Evolutionary conservation across 202 grass and related monocot genomes (phyloP).

Genomic region (Musa balbisiana): DNA sequence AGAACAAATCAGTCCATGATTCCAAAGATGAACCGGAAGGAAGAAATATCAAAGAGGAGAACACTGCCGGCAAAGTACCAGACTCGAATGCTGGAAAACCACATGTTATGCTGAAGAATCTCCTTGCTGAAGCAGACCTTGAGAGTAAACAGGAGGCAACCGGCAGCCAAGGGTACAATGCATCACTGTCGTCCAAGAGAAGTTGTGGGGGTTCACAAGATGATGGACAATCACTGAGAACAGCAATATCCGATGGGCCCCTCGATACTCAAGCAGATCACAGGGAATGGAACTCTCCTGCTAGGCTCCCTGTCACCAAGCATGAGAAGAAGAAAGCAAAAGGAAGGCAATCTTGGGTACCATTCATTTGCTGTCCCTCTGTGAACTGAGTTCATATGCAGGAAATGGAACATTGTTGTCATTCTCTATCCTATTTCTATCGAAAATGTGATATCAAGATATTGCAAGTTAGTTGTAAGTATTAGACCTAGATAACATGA

Average conservation of each 20-base stretch:
- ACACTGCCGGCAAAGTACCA: conserved; percentile 26
- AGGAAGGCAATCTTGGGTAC: conserved; percentile 52
- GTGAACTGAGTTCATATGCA: conserved; percentile 13
- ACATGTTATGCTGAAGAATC: conserved; percentile 42
- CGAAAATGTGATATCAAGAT: background rate
- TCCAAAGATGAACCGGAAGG: conserved; percentile 25
- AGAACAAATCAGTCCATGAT: conserved; percentile 9
- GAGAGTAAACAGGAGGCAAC: conserved; percentile 39
- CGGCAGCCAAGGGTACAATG: conserved; percentile 25
- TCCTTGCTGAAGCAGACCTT: conserved; percentile 39
- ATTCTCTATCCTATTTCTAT: background rate
- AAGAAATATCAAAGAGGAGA: conserved; percentile 27
- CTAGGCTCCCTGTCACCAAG: conserved; percentile 30
- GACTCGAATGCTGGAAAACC: conserved; percentile 31
- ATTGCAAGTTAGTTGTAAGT: background rate
- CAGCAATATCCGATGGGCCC: conserved; percentile 5
- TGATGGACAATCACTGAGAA: background rate
- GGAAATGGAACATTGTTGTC: background rate
- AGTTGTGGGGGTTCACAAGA: conserved; percentile 20
- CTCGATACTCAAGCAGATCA: conserved; percentile 22
- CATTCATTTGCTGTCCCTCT: conserved; percentile 63
- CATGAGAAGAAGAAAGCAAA: conserved; percentile 35
- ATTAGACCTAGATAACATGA: background rate
- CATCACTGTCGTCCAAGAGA: conserved; percentile 20
- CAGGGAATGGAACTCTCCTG: conserved; percentile 59